Evolutionary conservation across 805 yeast species (phyloP).

Genomic region (Naumovozyma baii): DNA sequence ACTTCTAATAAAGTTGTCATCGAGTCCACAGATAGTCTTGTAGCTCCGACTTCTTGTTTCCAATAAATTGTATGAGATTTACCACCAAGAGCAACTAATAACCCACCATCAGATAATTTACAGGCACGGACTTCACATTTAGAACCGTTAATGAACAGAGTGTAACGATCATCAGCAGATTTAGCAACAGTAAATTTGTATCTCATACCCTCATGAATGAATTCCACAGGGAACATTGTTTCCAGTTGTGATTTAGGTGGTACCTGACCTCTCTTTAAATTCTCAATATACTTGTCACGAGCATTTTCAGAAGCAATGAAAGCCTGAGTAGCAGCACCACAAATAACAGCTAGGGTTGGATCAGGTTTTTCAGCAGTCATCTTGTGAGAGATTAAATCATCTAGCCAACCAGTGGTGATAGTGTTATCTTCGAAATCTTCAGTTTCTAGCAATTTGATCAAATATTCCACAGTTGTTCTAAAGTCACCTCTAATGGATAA

Average conservation of each 20-base stretch:
- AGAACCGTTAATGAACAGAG: constrained; percentile 88
- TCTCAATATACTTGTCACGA: constrained; percentile 54
- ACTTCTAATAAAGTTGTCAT: constrained; percentile 89
- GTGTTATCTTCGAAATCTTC: constrained; percentile 94
- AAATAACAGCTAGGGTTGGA: constrained; percentile 76
- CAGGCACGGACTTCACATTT: constrained; percentile 80
- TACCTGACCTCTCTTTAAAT: constrained; percentile 93
- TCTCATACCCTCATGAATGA: constrained; percentile 87
- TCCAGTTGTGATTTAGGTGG: constrained; percentile 72
- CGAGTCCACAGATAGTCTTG: constrained; percentile 88
- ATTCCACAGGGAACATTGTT: constrained; percentile 86
- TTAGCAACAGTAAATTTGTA: constrained; percentile 94
- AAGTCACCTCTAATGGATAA: constrained; percentile 96
- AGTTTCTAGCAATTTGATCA: constrained; percentile 89
- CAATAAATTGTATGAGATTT: constrained; percentile 92
- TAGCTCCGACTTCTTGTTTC: constrained; percentile 95
- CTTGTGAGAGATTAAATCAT: constrained; percentile 85
- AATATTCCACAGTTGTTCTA: constrained; percentile 94
- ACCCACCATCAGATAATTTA: constrained; percentile 89
- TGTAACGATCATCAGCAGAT: constrained; percentile 75
- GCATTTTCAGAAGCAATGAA: constrained; percentile 67
- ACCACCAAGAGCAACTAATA: constrained; percentile 80
- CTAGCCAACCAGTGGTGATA: constrained; percentile 98
- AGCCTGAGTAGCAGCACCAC: constrained; percentile 98
- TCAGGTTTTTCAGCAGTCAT: constrained; percentile 97